phyloP scores from a whole-genome alignment of 805 yeast species.

The Myxozyma udenii region DNA sequence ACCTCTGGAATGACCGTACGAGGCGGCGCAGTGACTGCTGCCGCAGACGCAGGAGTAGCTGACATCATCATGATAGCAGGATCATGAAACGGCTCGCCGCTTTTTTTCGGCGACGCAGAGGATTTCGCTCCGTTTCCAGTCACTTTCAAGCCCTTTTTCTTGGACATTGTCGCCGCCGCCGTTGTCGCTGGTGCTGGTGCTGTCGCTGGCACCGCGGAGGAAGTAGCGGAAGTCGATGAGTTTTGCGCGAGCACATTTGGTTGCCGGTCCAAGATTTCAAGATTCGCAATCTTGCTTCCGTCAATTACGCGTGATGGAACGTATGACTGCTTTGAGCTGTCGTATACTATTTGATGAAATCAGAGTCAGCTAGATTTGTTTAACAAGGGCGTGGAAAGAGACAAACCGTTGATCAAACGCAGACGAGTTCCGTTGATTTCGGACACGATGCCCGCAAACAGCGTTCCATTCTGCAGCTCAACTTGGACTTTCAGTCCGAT shows the following conservation, averaged over 20 bases:
- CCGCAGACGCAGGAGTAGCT: neutral
- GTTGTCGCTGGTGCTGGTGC: slow-evolving; percentile 26
- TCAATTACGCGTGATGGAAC: slow-evolving; percentile 23
- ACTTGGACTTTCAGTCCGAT: slow-evolving; percentile 23
- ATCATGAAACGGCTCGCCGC: neutral
- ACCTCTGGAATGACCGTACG: neutral
- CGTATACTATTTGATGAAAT: slow-evolving; percentile 12
- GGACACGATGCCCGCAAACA: slow-evolving; percentile 44
- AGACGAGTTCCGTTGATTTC: slow-evolving; percentile 44
- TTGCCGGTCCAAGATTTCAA: slow-evolving; percentile 36
- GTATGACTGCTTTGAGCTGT: slow-evolving; percentile 8
- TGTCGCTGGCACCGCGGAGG: neutral
- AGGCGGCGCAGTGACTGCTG: neutral
- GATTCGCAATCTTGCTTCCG: slow-evolving; percentile 21
- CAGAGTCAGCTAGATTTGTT: neutral
- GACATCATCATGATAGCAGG: neutral
- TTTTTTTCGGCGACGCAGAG: slow-evolving; percentile 1
- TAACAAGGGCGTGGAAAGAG: neutral
- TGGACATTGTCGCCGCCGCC: neutral
- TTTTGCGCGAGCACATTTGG: slow-evolving; percentile 33
- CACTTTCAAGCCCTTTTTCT: neutral
- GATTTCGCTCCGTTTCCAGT: neutral
- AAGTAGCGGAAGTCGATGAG: neutral
- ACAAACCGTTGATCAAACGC: slow-evolving; percentile 41
- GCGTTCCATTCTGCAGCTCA: slow-evolving; percentile 21